Evolutionary conservation across 305 asterid genomes (phyloP), one percentile per base, ranked within the genome.

Genomic region (Fraxinus dipetala): DNA sequence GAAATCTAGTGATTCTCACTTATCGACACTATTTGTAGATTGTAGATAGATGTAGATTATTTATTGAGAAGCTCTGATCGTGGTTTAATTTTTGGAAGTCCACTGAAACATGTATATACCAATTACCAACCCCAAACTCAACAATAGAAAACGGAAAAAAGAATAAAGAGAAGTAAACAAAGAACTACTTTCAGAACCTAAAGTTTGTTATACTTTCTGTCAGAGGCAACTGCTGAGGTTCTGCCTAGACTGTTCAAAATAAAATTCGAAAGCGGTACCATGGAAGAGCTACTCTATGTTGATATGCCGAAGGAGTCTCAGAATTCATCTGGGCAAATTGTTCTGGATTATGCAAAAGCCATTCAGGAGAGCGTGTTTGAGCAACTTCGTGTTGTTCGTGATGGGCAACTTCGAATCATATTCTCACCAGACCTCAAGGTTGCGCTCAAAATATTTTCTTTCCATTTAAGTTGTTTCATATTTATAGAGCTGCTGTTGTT

Each of bases 301-400:
- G 97, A 93, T 85, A 93, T 92, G 95, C 98, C 98, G 6, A 85
- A 91, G n/a, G 98, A 92, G 84, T 92, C 91, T 86, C 94, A 90
- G 79, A 90, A 91, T 87, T 83, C 96, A 11, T 87, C 93, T 34
- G 96, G 96, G 78, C 94, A 91, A 85, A 90, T 90, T 79, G 97
- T 92, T 83, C 85, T 92, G 84, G 97, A 92, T 84, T 92, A 90
- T 76, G 95, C 96, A 31, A 92, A 94, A 87, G 98, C 95, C 14
- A 90, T 89, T 77, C 98, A 94, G 85, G 96, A 94, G 90, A 92
- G 95, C 77, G 93, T 94, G 56, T 92, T 92, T 85, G 94, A 92
- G 86, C 93, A 91, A 86, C 93, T 92, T 65, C 95, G 93, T 8
- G 98, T 93, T 75, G 93, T 90, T 75, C 97, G 94, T 78, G 94